phyloP scores from a whole-genome alignment of 225 moss, liverwort and hornwort species.

The Marchantia paleacea region DNA sequence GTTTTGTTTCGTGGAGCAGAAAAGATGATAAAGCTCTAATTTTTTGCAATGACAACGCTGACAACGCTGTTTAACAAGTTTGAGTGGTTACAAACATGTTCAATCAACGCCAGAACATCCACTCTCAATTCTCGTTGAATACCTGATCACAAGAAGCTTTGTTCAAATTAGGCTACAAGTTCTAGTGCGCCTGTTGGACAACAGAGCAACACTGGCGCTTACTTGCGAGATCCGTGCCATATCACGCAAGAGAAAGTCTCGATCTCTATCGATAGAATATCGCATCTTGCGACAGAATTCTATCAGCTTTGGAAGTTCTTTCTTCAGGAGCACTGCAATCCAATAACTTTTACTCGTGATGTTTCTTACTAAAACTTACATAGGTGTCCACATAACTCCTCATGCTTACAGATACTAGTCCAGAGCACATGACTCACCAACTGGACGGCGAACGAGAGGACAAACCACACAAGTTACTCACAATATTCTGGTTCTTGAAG shows the following conservation, averaged over 20 bases:
- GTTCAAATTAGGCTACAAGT: background rate
- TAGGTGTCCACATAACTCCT: background rate
- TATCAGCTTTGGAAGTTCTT: constrained; percentile 62
- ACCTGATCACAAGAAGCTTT: too few relatives aligned
- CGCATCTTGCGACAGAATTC: constrained; percentile 71
- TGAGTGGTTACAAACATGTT: background rate
- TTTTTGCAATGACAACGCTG: background rate
- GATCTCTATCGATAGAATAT: constrained; percentile 60
- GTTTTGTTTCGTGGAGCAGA: background rate
- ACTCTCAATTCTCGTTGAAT: background rate
- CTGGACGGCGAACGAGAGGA: background rate
- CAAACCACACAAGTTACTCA: constrained; percentile 35
- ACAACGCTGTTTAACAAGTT: background rate
- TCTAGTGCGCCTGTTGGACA: background rate
- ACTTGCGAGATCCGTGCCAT: constrained; percentile 66
- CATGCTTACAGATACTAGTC: background rate
- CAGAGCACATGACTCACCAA: background rate
- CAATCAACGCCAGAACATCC: background rate
- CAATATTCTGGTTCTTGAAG: constrained; percentile 58
- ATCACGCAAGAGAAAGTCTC: constrained; percentile 61
- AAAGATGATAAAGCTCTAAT: background rate
- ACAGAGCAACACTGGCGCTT: constrained; percentile 6
- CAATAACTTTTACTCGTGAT: background rate
- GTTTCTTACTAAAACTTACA: background rate
- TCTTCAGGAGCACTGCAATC: constrained; percentile 49